These are phyloP conservation scores for Penicillium sp. DNA, from an alignment of 2,329 filamentous ascomycete genomes.

Conservation along the genomic window DNA sequence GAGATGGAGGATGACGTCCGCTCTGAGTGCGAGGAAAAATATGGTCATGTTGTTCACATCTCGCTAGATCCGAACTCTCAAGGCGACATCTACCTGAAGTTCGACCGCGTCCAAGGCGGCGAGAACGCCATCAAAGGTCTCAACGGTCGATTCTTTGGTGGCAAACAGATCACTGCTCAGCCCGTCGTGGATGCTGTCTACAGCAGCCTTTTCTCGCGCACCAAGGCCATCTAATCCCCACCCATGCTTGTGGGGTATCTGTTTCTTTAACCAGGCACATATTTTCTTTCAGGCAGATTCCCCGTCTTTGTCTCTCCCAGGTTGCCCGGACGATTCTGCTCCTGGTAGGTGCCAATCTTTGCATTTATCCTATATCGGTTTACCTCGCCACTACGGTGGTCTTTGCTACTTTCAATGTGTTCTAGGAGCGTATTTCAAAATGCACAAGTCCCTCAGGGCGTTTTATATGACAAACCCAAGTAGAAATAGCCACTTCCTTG, in stretches of 20 bases:
- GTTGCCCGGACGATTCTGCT: conserved; percentile 31
- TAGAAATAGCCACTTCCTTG: too few species aligned
- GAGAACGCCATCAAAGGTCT: conserved; percentile 97
- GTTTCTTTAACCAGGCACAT: conserved; percentile 23
- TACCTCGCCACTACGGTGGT: conserved; percentile 19
- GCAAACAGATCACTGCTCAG: conserved; percentile 84
- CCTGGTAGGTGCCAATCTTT: conserved; percentile 35
- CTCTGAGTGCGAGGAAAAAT: conserved; percentile 87
- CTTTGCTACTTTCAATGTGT: conserved; percentile 25
- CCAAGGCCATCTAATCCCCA: conserved; percentile 63
- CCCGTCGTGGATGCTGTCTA: conserved; percentile 98
- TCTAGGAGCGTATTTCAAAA: conserved; percentile 15
- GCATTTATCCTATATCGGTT: conserved; percentile 16
- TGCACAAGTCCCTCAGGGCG: neutral
- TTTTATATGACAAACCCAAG: neutral
- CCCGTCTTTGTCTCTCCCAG: conserved; percentile 19
- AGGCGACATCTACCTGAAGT: conserved; percentile 98
- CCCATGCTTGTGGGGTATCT: conserved; percentile 24
- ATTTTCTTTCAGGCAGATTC: conserved; percentile 18
- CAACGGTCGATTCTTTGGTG: conserved; percentile 93
- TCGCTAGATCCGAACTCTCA: conserved; percentile 86
- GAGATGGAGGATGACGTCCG: conserved; percentile 91
- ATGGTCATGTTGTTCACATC: conserved; percentile 97
- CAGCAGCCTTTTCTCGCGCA: conserved; percentile 88
- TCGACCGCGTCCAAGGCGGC: conserved; percentile 88